Base-by-base conservation (phyloP, 306 rosid genomes). In the Cicer yamashitae region DNA sequence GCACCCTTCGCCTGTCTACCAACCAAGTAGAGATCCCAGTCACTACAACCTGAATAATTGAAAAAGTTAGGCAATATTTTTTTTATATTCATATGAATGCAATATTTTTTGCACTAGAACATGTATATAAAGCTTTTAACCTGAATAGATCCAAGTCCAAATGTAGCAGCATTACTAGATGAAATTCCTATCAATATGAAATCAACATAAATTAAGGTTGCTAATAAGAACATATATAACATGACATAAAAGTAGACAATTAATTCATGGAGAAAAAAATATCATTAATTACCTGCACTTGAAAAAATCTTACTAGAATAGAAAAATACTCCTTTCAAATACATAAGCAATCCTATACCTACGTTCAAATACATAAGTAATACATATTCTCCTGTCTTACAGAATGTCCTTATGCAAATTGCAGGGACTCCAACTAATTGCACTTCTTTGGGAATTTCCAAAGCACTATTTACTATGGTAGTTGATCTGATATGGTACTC, bases 221-320 rank as follows among this genome's bases (percentile, higher is more conserved):
- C 17, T 73, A 18, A 69, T 17, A 58, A 58, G 7, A 38, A 62
- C 4, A 9, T 30, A 30, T 30, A 30, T 71, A 12, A 20, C 59
- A 78, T 68, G 39, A 37, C 56, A 25, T 1, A 4, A 37, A 51
- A 68, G 14, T 15, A 45, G 15, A 71, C 10, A 47, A 8, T 9
- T 51, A 43, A 57, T 15, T 48, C 13, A 80, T 15, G 34, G 9
- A 22, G 48, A 25, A 22, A 38, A 22, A 38, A 13, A 15, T 54
- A 2, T 67, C 20, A 59, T 79, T 66, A 8, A 40, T 53, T 81
- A 91, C 97, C 96, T 25, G 97, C 91, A 51, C 65, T 86, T 77
- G 76, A 44, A 72, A 91, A 91, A 75, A 91, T 91, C 72, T 78
- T 84, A 60, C 91, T 86, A 20, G 97, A 77, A 73, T 91, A 89